A percentile compares a stretch with the other conserved stretches of the same genome.
These are phyloP conservation scores for Solidago caesia DNA, from an alignment of 129 eudicot species.

Conservation along the genomic window DNA sequence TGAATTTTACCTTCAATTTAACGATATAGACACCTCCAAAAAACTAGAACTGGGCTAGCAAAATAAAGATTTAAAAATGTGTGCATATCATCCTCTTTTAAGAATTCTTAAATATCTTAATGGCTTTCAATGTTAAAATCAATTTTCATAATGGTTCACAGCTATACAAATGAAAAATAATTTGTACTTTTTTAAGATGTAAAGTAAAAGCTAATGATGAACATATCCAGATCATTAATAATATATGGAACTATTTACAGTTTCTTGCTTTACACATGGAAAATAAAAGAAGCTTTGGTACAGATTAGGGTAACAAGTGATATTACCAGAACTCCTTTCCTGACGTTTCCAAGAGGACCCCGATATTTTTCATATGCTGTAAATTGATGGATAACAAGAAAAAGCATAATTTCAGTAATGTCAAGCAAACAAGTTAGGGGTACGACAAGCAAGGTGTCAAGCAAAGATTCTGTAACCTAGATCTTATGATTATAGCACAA, in stretches of 20 bases:
- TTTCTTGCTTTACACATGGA: neutral
- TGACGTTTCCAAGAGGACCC: conserved; percentile 90
- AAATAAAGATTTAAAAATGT: neutral
- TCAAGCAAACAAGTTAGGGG: neutral
- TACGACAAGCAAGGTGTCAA: conserved; percentile 8
- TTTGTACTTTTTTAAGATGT: neutral
- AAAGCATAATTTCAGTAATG: neutral
- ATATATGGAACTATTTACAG: neutral
- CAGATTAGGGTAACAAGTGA: conserved; percentile 2
- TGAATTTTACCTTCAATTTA: neutral
- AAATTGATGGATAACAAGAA: conserved; percentile 16
- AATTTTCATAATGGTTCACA: neutral
- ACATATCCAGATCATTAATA: conserved; percentile 1
- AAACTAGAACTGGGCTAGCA: conserved; percentile 8
- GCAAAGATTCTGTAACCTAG: too few relatives aligned
- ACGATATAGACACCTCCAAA: conserved; percentile 1
- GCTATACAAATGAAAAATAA: neutral
- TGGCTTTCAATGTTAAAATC: neutral
- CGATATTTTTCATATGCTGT: conserved; percentile 87
- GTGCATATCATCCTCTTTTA: neutral
- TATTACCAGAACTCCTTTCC: conserved; percentile 94
- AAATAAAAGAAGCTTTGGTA: conserved; percentile 5
- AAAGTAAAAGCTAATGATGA: neutral
- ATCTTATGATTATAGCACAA: too few relatives aligned
- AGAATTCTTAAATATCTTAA: neutral